Conservation (phyloP, 2,329 filamentous ascomycete genomes). For the Mariannaea elegans region DNA sequence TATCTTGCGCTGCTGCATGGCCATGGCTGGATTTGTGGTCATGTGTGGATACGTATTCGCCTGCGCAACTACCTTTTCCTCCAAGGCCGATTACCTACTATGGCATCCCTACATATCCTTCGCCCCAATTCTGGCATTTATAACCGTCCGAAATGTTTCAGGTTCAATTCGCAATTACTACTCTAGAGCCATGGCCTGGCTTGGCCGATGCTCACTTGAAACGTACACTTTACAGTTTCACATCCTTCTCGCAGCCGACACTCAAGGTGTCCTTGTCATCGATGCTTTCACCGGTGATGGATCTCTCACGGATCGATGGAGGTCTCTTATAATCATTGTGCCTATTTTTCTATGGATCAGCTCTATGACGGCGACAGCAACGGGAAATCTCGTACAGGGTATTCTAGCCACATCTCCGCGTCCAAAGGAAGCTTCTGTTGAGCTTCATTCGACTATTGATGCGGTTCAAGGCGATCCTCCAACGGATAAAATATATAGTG, state of each 20-base stretch:
- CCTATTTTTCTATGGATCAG: conserved; percentile 44
- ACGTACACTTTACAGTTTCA: conserved; percentile 69
- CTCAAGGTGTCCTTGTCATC: conserved; percentile 57
- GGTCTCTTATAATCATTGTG: conserved; percentile 36
- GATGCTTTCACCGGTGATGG: conserved; percentile 35
- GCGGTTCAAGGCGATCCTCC: no score
- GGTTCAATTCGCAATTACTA: conserved; percentile 28
- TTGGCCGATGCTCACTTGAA: conserved; percentile 67
- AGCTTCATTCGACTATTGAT: no score
- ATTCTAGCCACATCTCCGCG: no score
- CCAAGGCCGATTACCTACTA: no score
- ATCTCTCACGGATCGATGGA: conserved; percentile 38
- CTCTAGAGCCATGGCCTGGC: conserved; percentile 56
- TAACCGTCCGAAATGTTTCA: conserved; percentile 59
- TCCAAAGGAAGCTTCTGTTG: no score
- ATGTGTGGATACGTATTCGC: no score
- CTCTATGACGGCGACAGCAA: no score
- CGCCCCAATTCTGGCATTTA: conserved; percentile 61
- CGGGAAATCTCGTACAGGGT: no score
- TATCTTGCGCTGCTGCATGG: no score
- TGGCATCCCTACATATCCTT: conserved; percentile 64
- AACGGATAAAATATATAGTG: no score
- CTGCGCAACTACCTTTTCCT: no score
- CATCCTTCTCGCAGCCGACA: conserved; percentile 68
- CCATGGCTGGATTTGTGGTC: no score